Base-by-base conservation (phyloP, 768 basidiomycete species). In the Pleurotus tuoliensis region DNA sequence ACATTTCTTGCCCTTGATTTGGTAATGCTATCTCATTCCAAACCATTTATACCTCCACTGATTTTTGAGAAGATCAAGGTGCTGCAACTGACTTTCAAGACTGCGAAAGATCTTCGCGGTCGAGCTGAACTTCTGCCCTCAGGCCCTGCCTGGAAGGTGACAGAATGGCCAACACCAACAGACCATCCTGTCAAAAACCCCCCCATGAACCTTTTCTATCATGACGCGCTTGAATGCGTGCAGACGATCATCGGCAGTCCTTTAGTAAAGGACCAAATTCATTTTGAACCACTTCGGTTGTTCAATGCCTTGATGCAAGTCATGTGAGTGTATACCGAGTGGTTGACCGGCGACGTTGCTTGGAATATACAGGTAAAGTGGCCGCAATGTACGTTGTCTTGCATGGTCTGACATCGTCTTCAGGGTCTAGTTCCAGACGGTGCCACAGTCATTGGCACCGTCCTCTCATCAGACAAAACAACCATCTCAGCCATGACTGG, bases 51-150 rank as follows among this genome's bases (percentile, higher is more conserved):
- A 37, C 22, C 15, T 20, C 5, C 20, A n/a, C 25, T n/a, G n/a
- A 57, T 25, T 12, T 25, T 7, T 47, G 20, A 3, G 18, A 47
- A 59, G 64, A 60, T 63, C n/a, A 51, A 57, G 24, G 51, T 53
- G 12, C 47, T 67, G 37, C 52, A 46, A 8, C 62, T 69, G 1
- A 67, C 68, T 6, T 70, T 69, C 43, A 20, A 37, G 13, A 63
- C 60, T 15, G 66, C 68, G 16, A 67, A 66, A 54, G 65, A 69
- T 41, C 62, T 72, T 18, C 54, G 62, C 8, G 58, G 46, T 25
- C 46, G 63, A 5, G 64, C 64, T 3, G 69, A 72, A 58, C 61
- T 66, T 12, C 61, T 70, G 25, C 69, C 69, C 0, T 13, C 54
- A 20, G 66, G 69, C 12, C 70, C 65, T 16, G 12, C 55, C 20